Evolutionary conservation across 441 rosid species (phyloP), one percentile per base, ranked within the genome.

Genomic region (Aleurites moluccanus): DNA sequence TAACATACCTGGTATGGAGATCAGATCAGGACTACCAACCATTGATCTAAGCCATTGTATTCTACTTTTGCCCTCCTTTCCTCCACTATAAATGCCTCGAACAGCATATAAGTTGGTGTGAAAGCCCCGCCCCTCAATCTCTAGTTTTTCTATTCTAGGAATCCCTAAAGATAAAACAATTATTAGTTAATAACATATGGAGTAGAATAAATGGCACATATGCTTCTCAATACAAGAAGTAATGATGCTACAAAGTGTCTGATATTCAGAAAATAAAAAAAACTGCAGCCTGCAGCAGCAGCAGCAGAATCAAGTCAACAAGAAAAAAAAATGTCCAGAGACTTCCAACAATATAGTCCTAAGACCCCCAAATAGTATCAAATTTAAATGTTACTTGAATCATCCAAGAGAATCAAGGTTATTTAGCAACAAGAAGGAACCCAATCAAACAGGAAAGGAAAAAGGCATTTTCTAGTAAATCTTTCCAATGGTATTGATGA

Each of bases 1-100:
- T 65, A 50, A 72, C 73, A 73, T 83, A 90, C 99, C 99, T 85
- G 84, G 95, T 81, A 91, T 93, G 71, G 99, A 93, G 76, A 95
- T 92, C 79, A 89, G 97, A 86, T 93, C 98, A 67, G 98, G 98
- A 86, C 98, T 96, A 69, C 98, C 99, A 75, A 96, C 91, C 97
- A 93, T 96, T 60, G 99, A 86, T 77, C 98, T 86, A 77, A 93
- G 97, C 99, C 99, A 96, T 65, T 93, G 99, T 75, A 96, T 91
- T 85, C 86, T 92, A 85, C 98, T 93, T 85, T 92, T 93, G 10
- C 97, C 99, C 89, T 96, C 99, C 82, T 84, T 93, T 82, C 98
- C 99, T 80, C 99, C 99, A 84, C 87, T 89, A 82, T 96, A 96
- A 81, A 78, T 78, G 72, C 99, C 97, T 71, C 87, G 82, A 75